Base-by-base conservation (phyloP, 371 early-diverging fungal species). In the Apophysomyces sp. region DNA sequence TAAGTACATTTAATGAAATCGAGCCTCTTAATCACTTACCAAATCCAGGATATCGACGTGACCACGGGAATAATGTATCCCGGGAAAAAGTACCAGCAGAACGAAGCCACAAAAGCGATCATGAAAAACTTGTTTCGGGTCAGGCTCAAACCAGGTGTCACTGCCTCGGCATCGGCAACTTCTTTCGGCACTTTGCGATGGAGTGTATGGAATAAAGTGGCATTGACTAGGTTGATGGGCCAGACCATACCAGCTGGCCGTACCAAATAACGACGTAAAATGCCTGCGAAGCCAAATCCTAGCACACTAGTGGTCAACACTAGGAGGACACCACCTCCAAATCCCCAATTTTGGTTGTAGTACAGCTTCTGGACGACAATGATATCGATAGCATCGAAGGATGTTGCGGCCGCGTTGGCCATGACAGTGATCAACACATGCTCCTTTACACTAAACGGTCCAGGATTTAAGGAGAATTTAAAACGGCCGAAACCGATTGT, bases 201-300 rank as follows among this genome's bases (percentile, higher is more conserved):
- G 31, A 93, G 80, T 0, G 92, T 84, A 51, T 84, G 84, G 73
- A 92, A 89, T 8, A 94, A 66, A 2, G 94, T 89, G 26, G 89
- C 87, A 58, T 81, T 82, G 54, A 92, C 85, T 39, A 96, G 70
- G 40, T 81, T 86, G 30, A 83, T 74, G 3, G 95, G 95, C 94
- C 94, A 94, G 24, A 94, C 80, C 95, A 96, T 94, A 79, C 72
- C 57, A 6, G 80, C 61, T 31, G 95, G 95, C 21, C 86, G 80
- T 11, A 96, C 92, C 16, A 95, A 76, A 72, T 86, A 92, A 18
- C 85, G 81, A 37, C 93, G 86, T 41, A 84, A 76, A 4, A 92
- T 66, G 39, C 95, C 97, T 16, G 95, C 91, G 55, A 94, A 82
- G 11, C 94, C 93, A 68, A 89, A 94, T 11, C 96, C 96, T 57